Evolutionary conservation across 768 basidiomycete species (phyloP).

Genomic region (Lyophyllum decastes): DNA sequence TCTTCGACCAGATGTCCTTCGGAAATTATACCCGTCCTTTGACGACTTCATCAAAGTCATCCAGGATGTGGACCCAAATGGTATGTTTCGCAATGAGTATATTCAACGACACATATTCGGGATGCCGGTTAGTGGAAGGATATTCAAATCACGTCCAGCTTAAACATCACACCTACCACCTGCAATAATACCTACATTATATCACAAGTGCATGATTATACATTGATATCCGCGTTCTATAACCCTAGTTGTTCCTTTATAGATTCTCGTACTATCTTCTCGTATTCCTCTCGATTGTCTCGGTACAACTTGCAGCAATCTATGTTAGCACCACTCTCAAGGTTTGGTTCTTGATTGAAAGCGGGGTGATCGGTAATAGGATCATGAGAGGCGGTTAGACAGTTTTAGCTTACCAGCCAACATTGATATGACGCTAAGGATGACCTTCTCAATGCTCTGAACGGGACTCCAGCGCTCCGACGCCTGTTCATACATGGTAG

Average conservation of each 20-base stretch:
- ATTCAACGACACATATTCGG: slow-evolving; percentile 87
- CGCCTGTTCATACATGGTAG: slow-evolving; percentile 91
- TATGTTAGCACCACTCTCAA: slow-evolving; percentile 96
- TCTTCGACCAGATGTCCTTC: slow-evolving; percentile 64
- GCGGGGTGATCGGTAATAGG: slow-evolving; percentile 19
- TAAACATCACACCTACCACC: slow-evolving; percentile 7
- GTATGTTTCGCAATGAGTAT: slow-evolving; percentile 87
- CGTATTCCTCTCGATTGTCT: slow-evolving; percentile 87
- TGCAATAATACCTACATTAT: slow-evolving; percentile 13
- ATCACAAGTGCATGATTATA: slow-evolving; percentile 6
- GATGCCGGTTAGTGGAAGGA: slow-evolving; percentile 40
- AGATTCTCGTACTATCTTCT: slow-evolving; percentile 78
- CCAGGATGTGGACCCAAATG: slow-evolving; percentile 68
- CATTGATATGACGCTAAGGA: slow-evolving; percentile 96
- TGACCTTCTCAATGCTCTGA: slow-evolving; percentile 95
- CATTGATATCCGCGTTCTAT: slow-evolving; percentile 29
- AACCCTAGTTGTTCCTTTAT: slow-evolving; percentile 86
- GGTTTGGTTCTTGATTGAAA: slow-evolving; percentile 76
- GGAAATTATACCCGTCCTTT: slow-evolving; percentile 77
- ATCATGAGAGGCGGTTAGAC: slow-evolving; percentile 9
- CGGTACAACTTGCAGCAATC: slow-evolving; percentile 97
- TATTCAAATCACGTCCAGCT: slow-evolving; percentile 37
- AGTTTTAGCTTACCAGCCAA: slow-evolving; percentile 68
- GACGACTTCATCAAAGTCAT: slow-evolving; percentile 73
- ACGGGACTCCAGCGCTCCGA: slow-evolving; percentile 99